phyloP scores from a whole-genome alignment of 208 protist species.

The Wallacemonas sp. region DNA sequence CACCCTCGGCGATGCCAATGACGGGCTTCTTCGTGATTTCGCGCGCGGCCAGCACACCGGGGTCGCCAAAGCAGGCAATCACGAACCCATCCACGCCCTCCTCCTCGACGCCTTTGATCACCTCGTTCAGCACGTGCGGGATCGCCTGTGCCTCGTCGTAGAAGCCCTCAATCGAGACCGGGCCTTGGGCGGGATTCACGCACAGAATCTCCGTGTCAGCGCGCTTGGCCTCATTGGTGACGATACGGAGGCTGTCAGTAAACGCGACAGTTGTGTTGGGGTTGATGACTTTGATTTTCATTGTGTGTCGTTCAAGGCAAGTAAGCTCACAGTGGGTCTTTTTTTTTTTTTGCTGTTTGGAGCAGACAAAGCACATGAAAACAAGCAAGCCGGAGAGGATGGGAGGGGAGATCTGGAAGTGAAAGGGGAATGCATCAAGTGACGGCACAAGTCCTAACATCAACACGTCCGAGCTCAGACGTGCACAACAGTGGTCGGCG shows the following conservation, averaged over 20 bases:
- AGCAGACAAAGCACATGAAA: no score
- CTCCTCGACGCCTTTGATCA: conserved; percentile 12
- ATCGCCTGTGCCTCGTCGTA: conserved; percentile 13
- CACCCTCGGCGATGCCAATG: conserved; percentile 8
- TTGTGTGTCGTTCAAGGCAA: neutral
- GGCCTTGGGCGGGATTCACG: conserved; percentile 3
- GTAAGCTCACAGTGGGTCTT: neutral
- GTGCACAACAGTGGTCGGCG: no score
- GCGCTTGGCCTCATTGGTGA: conserved; percentile 7
- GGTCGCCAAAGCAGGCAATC: conserved; percentile 11
- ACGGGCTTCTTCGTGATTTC: conserved; percentile 13
- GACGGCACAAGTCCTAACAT: no score
- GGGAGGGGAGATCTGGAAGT: no score
- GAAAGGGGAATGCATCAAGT: no score
- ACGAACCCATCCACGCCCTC: conserved; percentile 11
- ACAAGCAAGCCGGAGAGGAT: no score
- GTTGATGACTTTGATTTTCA: conserved; percentile 19
- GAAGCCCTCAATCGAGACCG: conserved; percentile 13
- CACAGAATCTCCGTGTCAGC: conserved; percentile 11
- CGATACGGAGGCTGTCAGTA: conserved; percentile 5
- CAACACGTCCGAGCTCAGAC: no score
- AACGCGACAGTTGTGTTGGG: conserved; percentile 8
- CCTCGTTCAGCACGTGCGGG: conserved; percentile 11
- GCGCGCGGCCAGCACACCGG: conserved; percentile 7
- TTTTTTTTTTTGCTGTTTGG: no score